Evolutionary conservation across 352 stramenopile genomes (phyloP).

Genomic region (Pythium aquatile): DNA sequence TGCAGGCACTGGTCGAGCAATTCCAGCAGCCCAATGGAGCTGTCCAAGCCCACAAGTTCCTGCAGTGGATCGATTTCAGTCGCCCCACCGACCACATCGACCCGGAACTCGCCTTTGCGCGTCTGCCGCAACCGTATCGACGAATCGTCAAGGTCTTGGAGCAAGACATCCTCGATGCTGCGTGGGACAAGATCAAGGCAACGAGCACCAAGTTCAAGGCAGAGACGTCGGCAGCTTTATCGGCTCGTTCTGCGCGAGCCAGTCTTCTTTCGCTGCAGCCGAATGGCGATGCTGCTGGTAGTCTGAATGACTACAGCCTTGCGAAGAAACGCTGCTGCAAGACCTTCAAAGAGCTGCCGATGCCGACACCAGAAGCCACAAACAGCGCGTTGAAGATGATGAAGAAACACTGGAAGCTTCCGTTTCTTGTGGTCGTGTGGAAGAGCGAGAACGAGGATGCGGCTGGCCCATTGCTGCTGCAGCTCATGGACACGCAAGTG

Average conservation of each 20-base stretch:
- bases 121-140: conserved; percentile 69
- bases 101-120: conserved; percentile 53
- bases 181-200: conserved; percentile 46
- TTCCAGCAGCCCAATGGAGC: conserved; percentile 48
- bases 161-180: conserved; percentile 50
- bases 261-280: conserved; percentile 15
- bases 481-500: conserved; percentile 7
- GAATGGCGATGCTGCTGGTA: conserved; percentile 1
- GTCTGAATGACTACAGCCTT: conserved; percentile 41
- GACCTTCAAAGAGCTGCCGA: neutral
- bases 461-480: neutral
- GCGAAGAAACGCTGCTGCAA: conserved; percentile 49
- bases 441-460: neutral
- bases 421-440: conserved; percentile 8
- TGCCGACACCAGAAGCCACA: neutral
- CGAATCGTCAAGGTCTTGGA: conserved; percentile 67
- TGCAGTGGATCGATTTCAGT: conserved; percentile 56
- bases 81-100: conserved; percentile 56
- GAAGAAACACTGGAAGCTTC: conserved; percentile 1
- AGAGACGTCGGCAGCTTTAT: conserved; percentile 25
- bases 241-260: conserved; percentile 22
- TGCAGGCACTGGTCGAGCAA: conserved; percentile 30
- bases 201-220: conserved; percentile 44
- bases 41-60: conserved; percentile 38
- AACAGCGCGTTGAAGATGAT: neutral